Evolutionary conservation across 2,329 filamentous ascomycete species (phyloP).

Genomic region (Dactylellina cionopaga): DNA sequence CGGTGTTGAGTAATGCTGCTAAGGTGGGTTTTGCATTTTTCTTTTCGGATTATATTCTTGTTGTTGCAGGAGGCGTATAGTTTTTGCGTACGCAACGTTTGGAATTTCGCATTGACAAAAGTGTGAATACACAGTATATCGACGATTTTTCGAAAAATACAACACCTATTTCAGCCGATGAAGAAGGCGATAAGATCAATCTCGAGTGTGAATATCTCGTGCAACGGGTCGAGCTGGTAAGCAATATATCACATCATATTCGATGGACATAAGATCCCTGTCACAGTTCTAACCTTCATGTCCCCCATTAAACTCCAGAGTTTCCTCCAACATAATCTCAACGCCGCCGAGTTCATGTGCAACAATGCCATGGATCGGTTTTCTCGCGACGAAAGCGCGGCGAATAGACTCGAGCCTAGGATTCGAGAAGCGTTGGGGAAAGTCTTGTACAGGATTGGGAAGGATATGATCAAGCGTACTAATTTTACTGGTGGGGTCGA

Average conservation of each 20-base stretch:
- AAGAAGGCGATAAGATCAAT: slow-evolving; percentile 39
- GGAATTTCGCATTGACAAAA: not conserved
- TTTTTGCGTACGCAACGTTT: no score
- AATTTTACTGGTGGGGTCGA: slow-evolving; percentile 69
- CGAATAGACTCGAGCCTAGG: slow-evolving; percentile 62
- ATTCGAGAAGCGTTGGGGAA: slow-evolving; percentile 73
- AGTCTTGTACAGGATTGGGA: slow-evolving; percentile 77
- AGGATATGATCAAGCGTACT: slow-evolving; percentile 66
- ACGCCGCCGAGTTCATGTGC: slow-evolving; percentile 83
- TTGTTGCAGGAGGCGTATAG: no score
- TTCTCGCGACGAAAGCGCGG: slow-evolving; percentile 54
- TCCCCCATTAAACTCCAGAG: slow-evolving; percentile 62
- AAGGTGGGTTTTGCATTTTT: slow-evolving; percentile 18
- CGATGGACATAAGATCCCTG: no score
- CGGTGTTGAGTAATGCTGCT: slow-evolving; percentile 47
- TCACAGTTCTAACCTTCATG: no score
- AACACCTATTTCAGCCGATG: slow-evolving; percentile 13
- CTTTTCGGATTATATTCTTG: not conserved
- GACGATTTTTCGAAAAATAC: slow-evolving; percentile 41
- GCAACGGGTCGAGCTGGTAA: slow-evolving; percentile 40
- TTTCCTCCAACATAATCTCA: slow-evolving; percentile 77
- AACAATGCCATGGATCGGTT: slow-evolving; percentile 66
- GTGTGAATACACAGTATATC: slow-evolving; percentile 50
- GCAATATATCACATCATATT: no score
- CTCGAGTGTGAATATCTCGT: slow-evolving; percentile 47